Percentiles rank a stretch among this genome's conserved stretches.
Evolutionary conservation across 805 yeast species (phyloP).

Genomic region (Wickerhamomyces hampshirensis): DNA sequence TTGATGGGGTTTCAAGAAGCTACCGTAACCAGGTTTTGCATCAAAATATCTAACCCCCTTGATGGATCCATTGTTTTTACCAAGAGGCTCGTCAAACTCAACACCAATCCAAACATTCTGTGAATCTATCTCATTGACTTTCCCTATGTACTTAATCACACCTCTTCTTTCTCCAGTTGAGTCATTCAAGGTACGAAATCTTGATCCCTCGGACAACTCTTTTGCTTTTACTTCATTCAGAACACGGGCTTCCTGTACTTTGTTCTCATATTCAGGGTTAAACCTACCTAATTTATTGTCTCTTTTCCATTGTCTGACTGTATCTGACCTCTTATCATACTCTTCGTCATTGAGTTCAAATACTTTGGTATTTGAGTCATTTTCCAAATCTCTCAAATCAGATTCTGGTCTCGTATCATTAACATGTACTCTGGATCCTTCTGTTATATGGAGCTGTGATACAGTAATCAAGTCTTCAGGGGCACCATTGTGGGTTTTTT

Average conservation of each 20-base stretch:
- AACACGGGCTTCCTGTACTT: conserved; percentile 24
- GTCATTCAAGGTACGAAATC: conserved; percentile 48
- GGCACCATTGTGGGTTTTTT: conserved; percentile 7
- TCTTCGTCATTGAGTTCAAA: conserved; percentile 50
- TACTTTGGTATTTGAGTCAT: conserved; percentile 32
- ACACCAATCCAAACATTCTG: conserved; percentile 75
- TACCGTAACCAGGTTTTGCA: conserved; percentile 53
- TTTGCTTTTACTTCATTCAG: conserved; percentile 28
- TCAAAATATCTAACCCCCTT: conserved; percentile 62
- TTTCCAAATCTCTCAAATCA: conserved; percentile 36
- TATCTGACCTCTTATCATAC: conserved; percentile 53
- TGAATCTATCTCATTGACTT: conserved; percentile 51
- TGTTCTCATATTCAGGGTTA: conserved; percentile 43
- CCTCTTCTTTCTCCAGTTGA: conserved; percentile 59
- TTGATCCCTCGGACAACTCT: conserved; percentile 39
- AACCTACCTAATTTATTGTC: conserved; percentile 67
- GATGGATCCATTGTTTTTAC: conserved; percentile 78
- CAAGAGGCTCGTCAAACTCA: conserved; percentile 79
- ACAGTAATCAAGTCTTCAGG: conserved; percentile 15
- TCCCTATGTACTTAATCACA: conserved; percentile 64
- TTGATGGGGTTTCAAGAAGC: conserved; percentile 66
- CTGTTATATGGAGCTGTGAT: conserved; percentile 20
- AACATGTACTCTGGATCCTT: conserved; percentile 51
- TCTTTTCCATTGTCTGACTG: conserved; percentile 77
- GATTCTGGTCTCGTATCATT: conserved; percentile 52